These are phyloP conservation scores for Colletotrichum sp. DNA, from an alignment of 2,329 filamentous ascomycete genomes.

Conservation along the genomic window DNA sequence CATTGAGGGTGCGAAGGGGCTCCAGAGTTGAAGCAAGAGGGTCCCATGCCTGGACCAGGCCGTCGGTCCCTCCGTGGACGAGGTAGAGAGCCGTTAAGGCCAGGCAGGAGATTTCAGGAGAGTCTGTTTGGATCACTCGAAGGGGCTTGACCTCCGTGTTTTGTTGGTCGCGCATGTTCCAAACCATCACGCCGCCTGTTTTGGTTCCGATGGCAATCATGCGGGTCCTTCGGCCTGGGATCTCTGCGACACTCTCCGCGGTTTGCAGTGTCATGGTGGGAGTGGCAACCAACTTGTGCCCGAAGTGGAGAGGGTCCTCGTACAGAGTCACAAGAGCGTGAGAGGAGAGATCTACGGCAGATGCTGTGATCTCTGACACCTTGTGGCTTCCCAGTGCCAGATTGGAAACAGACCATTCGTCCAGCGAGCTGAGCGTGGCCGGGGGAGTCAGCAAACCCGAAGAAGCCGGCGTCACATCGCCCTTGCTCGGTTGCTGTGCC, in stretches of 20 bases:
- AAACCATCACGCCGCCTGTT: slow-evolving; percentile 77
- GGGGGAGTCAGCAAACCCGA: slow-evolving; percentile 10
- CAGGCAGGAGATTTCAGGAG: slow-evolving; percentile 82
- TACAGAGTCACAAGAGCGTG: slow-evolving; percentile 73
- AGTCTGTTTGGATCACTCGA: slow-evolving; percentile 88
- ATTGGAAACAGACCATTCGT: slow-evolving; percentile 14
- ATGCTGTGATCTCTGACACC: slow-evolving; percentile 69
- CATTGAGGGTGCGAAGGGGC: slow-evolving; percentile 86
- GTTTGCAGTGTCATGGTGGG: slow-evolving; percentile 47
- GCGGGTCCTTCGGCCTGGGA: slow-evolving; percentile 85
- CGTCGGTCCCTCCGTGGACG: slow-evolving; percentile 92
- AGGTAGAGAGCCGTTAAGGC: slow-evolving; percentile 86
- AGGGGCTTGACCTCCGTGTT: slow-evolving; percentile 70
- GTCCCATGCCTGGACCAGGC: slow-evolving; percentile 96
- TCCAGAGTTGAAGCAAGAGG: slow-evolving; percentile 80
- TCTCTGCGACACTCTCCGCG: slow-evolving; percentile 48
- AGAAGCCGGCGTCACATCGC: slow-evolving; percentile 1
- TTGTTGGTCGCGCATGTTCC: slow-evolving; percentile 78
- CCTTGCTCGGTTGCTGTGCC: not conserved
- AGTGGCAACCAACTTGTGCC: slow-evolving; percentile 49
- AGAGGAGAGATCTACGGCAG: slow-evolving; percentile 75
- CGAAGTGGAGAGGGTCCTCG: slow-evolving; percentile 76
- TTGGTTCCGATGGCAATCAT: slow-evolving; percentile 83
- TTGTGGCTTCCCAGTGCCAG: slow-evolving; percentile 39
- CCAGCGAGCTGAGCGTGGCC: slow-evolving; percentile 9